Evolutionary conservation across 2,329 filamentous ascomycete genomes (phyloP).

Genomic region (Hypomyces rosellus): DNA sequence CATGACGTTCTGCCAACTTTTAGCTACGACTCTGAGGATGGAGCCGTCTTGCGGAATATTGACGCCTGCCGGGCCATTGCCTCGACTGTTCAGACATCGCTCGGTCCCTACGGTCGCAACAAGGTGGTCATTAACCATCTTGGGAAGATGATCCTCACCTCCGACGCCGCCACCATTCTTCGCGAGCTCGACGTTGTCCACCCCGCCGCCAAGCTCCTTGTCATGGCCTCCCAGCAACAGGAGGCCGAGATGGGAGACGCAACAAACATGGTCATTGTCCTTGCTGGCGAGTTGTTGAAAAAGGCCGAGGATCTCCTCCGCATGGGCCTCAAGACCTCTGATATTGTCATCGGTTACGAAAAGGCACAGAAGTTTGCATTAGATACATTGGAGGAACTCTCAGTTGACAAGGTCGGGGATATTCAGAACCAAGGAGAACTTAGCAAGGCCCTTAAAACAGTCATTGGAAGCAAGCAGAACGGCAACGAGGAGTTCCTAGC

Average conservation of each 20-base stretch:
- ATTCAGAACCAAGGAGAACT: constrained; percentile 75
- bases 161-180: constrained; percentile 93
- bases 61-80: constrained; percentile 96
- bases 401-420: constrained; percentile 84
- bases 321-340: constrained; percentile 97
- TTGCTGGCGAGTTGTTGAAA: constrained; percentile 90
- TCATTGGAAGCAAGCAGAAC: constrained; percentile 93
- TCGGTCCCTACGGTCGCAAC: constrained; percentile 96
- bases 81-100: constrained; percentile 91
- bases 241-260: constrained; percentile 99
- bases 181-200: constrained; percentile 97
- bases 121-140: constrained; percentile 99
- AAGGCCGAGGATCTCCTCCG: constrained; percentile 95
- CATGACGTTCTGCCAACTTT: constrained; percentile 23
- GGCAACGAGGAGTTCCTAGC: constrained; percentile 87
- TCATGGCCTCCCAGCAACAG: constrained; percentile 99
- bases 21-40: constrained; percentile 99
- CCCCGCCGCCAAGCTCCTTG: constrained; percentile 91
- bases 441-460: constrained; percentile 90
- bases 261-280: constrained; percentile 92
- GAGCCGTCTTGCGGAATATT: constrained; percentile 95
- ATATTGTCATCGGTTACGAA: constrained; percentile 94
- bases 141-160: constrained; percentile 99
- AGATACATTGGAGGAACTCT: constrained; percentile 77
- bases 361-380: constrained; percentile 86